Percentiles rank a stretch among this genome's conserved stretches.
phyloP scores from a whole-genome alignment of 768 basidiomycete species.

The Tricholoma saponaceum region DNA sequence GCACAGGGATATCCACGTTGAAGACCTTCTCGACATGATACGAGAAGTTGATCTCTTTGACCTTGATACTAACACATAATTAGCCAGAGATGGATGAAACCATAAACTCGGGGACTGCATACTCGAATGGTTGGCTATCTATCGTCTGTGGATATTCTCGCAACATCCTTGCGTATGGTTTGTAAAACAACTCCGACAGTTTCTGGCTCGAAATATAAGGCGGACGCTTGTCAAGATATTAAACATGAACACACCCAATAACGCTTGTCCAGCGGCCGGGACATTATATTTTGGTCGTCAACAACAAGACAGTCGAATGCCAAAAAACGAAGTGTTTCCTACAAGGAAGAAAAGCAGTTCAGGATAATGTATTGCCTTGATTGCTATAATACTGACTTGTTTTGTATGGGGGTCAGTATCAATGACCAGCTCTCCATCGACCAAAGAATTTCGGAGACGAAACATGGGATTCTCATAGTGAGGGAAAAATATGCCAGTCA shows the following conservation, averaged over 20 bases:
- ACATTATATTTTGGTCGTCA: conserved; percentile 85
- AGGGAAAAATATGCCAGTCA: conserved; percentile 83
- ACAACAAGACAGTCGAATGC: conserved; percentile 93
- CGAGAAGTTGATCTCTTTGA: conserved; percentile 84
- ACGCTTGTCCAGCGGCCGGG: conserved; percentile 74
- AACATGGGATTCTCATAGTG: conserved; percentile 70
- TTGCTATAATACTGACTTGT: conserved; percentile 38
- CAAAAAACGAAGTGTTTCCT: conserved; percentile 82
- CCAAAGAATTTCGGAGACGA: conserved; percentile 72
- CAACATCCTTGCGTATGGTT: conserved; percentile 72
- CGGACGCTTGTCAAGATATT: not conserved
- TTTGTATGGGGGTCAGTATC: conserved; percentile 80
- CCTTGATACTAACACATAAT: conserved; percentile 57
- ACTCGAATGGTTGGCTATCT: conserved; percentile 78
- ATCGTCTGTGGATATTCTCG: conserved; percentile 65
- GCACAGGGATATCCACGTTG: conserved; percentile 70
- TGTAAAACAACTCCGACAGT: conserved; percentile 76
- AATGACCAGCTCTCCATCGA: conserved; percentile 93
- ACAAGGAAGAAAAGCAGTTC: conserved; percentile 2
- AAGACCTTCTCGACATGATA: conserved; percentile 89
- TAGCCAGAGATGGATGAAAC: conserved; percentile 1
- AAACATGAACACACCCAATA: conserved; percentile 86
- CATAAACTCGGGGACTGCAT: conserved; percentile 24
- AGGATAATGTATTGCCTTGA: too few species aligned
- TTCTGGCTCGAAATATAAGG: conserved; percentile 45